Base-by-base conservation (phyloP, 2,329 filamentous ascomycete genomes). In the Alternaria sp. region DNA sequence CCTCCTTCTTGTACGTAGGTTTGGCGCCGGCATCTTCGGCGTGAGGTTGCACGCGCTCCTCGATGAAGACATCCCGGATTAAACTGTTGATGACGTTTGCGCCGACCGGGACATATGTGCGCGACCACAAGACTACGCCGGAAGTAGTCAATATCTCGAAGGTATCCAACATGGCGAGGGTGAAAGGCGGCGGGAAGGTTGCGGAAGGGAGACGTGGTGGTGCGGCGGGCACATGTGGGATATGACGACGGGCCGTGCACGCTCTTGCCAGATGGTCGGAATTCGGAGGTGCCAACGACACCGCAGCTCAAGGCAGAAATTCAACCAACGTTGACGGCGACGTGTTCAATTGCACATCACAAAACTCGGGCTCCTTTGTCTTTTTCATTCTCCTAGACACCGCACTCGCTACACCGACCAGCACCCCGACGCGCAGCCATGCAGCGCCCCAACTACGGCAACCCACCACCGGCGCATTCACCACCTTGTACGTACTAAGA, bases 111-210 rank as follows among this genome's bases (percentile, higher is more conserved):
- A 90, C 89, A 79, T 95, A 97, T 25, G 89, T 91, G 78, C 92
- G 91, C 65, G 95, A 97, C 96, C 96, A 99, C 59, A 99, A 88
- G 61, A 99, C 96, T 67, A 99, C 94, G 60, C 96, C 96, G 4
- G 94, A 97, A 40, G 95, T 97, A 64, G 95, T 97, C 65, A 99
- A 82, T 70, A 99, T 96, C 82, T 99, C 95, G 80, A 99, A 99
- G 15, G 92, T 91, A 84, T 99, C 96, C 82, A 99, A 84, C 95
- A 98, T 98, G 58, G 62, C 59, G 62, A 36, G 25, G n/a, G 58
- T 23, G 19, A 44, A 36, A 3, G 36, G 32, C 51, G 57, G 30
- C 60, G 13, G 58, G 45, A 59, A 61, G 12, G 53, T 46, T 50
- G 54, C 28, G 52, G 23, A 51, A 44, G 26, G 59, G 25, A 19